A percentile compares a stretch with the other conserved stretches of the same genome.
phyloP scores from a whole-genome alignment of 306 rosid genomes.

The Neltuma alba region DNA sequence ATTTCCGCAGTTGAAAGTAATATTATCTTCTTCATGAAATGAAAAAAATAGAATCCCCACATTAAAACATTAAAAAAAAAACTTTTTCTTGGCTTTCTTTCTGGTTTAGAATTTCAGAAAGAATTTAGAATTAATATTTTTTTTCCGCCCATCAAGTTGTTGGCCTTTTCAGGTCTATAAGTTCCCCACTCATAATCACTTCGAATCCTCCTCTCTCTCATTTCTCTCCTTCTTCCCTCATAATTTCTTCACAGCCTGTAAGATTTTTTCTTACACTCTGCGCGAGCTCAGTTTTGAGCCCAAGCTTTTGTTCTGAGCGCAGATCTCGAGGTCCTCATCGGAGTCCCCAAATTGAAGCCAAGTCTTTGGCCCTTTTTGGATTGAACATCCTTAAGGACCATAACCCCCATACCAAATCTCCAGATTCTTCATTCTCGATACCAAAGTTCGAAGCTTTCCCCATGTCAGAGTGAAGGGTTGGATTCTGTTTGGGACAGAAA shows the following conservation, averaged over 20 bases:
- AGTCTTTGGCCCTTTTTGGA: neutral
- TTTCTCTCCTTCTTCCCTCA: neutral
- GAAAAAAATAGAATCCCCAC: neutral
- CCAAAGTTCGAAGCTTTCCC: neutral
- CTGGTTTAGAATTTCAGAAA: neutral
- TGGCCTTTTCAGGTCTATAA: slow-evolving; percentile 41
- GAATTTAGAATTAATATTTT: neutral
- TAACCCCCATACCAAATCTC: neutral
- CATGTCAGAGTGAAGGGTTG: slow-evolving; percentile 3
- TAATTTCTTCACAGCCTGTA: neutral
- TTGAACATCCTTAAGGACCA: neutral
- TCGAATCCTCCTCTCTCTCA: slow-evolving; percentile 4
- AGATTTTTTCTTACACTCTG: neutral
- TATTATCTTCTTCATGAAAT: neutral
- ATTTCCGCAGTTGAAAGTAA: neutral
- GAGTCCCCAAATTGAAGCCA: neutral
- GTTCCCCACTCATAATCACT: slow-evolving; percentile 6
- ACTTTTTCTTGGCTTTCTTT: neutral
- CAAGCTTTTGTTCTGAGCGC: neutral
- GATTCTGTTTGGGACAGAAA: neutral
- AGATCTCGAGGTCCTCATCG: slow-evolving; percentile 1
- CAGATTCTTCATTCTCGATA: neutral
- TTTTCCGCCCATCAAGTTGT: slow-evolving; percentile 15
- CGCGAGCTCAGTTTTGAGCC: neutral
- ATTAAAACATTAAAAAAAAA: neutral